phyloP scores from a whole-genome alignment of 371 early-diverging fungal genomes.

The Mortierella sp. region DNA sequence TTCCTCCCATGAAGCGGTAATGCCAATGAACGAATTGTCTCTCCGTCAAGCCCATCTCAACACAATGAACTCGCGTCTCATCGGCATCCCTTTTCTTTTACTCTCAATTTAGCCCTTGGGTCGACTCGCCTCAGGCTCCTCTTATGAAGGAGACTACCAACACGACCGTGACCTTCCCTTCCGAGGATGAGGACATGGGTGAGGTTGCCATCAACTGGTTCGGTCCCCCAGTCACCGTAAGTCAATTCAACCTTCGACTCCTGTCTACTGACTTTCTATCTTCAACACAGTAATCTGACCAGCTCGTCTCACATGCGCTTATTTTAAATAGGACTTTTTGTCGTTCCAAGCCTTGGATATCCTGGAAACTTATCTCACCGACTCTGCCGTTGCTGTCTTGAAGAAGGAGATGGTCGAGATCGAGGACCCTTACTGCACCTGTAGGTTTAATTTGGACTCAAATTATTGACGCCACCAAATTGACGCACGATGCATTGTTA shows the following conservation, averaged over 20 bases:
- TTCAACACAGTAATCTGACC: neutral
- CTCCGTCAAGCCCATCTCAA: no score
- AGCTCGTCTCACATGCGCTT: neutral
- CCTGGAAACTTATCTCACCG: slow-evolving; percentile 68
- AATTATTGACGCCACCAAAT: neutral
- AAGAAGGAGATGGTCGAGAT: slow-evolving; percentile 79
- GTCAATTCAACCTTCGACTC: neutral
- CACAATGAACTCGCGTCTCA: neutral
- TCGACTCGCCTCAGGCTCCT: slow-evolving; percentile 68
- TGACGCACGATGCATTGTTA: no score
- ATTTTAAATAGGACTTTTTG: slow-evolving; percentile 42
- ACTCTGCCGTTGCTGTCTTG: slow-evolving; percentile 75
- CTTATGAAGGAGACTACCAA: slow-evolving; percentile 64
- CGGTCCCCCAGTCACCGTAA: slow-evolving; percentile 71
- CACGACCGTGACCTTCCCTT: slow-evolving; percentile 72
- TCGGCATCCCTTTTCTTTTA: neutral
- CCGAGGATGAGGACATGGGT: slow-evolving; percentile 80
- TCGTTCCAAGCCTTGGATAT: slow-evolving; percentile 58
- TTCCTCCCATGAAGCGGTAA: slow-evolving; percentile 64
- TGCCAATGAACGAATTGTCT: neutral
- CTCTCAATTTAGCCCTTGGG: slow-evolving; percentile 66
- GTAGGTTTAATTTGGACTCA: slow-evolving; percentile 29
- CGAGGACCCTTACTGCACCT: slow-evolving; percentile 76
- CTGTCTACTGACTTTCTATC: neutral
- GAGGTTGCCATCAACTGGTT: slow-evolving; percentile 73